Base-by-base conservation (phyloP, 768 basidiomycete genomes). In the Steccherinum ochraceum region DNA sequence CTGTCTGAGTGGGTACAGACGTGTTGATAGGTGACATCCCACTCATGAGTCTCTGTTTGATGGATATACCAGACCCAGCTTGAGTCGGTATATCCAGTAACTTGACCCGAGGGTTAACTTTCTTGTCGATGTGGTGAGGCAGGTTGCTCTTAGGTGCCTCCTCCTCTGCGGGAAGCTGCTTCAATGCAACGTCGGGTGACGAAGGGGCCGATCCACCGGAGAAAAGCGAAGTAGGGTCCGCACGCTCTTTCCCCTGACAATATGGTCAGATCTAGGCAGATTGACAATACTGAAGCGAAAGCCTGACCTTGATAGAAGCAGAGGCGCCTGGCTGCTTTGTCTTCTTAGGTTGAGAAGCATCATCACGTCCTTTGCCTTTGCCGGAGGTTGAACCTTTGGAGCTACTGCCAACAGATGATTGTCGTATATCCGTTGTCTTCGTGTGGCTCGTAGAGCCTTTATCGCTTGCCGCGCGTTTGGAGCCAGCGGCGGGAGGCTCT, bases 21-120 rank as follows among this genome's bases (percentile, higher is more conserved):
- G 25, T 52, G 19, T n/a, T n/a, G n/a, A n/a, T n/a, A n/a, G n/a
- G n/a, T n/a, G n/a, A n/a, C n/a, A n/a, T n/a, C n/a, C n/a, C n/a
- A n/a, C n/a, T n/a, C n/a, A n/a, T n/a, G n/a, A n/a, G n/a, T n/a
- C n/a, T n/a, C n/a, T n/a, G n/a, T n/a, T n/a, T n/a, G n/a, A n/a
- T n/a, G n/a, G n/a, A n/a, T n/a, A n/a, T n/a, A n/a, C n/a, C n/a
- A n/a, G n/a, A n/a, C n/a, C n/a, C n/a, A 25, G 24, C 20, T 21
- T 27, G 24, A n/a, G 48, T 21, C 2, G 48, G 49, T 13, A 56
- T 23, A 21, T 30, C 24, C 40, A 53, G 13, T 12, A 45, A 11
- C 19, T 53, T 53, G 19, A 53, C 41, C n/a, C 47, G 49, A 20
- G 52, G 52, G n/a, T 46, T 21, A 19, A 24, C 16, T n/a, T 53